Evolutionary conservation across 2,329 filamentous ascomycete genomes (phyloP).

Genomic region (Arthrobotrys megalospora): DNA sequence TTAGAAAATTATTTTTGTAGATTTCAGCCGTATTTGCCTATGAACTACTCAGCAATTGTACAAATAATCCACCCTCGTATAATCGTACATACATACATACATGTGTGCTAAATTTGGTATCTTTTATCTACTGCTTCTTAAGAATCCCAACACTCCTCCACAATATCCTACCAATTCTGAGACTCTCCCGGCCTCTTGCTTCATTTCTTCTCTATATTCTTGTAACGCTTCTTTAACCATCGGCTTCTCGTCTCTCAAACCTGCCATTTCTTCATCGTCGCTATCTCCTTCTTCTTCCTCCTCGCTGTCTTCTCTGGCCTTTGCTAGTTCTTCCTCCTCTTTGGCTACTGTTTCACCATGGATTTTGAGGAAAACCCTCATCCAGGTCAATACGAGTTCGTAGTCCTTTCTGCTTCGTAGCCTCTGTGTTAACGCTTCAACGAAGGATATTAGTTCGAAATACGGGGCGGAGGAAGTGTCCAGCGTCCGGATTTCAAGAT

Average conservation of each 20-base stretch:
- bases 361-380: slow-evolving; percentile 89
- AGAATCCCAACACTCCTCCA: slow-evolving; percentile 85
- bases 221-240: slow-evolving; percentile 72
- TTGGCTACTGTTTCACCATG: slow-evolving; percentile 76
- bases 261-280: slow-evolving; percentile 66
- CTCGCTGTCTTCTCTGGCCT: slow-evolving; percentile 55
- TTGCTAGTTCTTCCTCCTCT: slow-evolving; percentile 57
- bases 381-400: slow-evolving; percentile 96
- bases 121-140: slow-evolving; percentile 73
- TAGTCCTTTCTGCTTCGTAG: slow-evolving; percentile 83
- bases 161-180: slow-evolving; percentile 87
- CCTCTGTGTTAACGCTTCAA: slow-evolving; percentile 81
- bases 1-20: not conserved
- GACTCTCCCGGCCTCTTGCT: slow-evolving; percentile 79
- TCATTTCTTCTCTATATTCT: slow-evolving; percentile 81
- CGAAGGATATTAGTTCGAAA: slow-evolving; percentile 84
- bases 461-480: slow-evolving; percentile 68
- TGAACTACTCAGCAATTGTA: slow-evolving; percentile 13
- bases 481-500: slow-evolving; percentile 90
- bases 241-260: slow-evolving; percentile 39
- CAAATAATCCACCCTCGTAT: not conserved
- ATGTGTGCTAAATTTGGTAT: not conserved
- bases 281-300: slow-evolving; percentile 67
- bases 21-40: not conserved
- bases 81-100: slow-evolving; percentile 24